A percentile compares a stretch with the other conserved stretches of the same genome.
Evolutionary conservation across 177 flowering plant genomes (phyloP).

Genomic region (Telopea speciosissima): DNA sequence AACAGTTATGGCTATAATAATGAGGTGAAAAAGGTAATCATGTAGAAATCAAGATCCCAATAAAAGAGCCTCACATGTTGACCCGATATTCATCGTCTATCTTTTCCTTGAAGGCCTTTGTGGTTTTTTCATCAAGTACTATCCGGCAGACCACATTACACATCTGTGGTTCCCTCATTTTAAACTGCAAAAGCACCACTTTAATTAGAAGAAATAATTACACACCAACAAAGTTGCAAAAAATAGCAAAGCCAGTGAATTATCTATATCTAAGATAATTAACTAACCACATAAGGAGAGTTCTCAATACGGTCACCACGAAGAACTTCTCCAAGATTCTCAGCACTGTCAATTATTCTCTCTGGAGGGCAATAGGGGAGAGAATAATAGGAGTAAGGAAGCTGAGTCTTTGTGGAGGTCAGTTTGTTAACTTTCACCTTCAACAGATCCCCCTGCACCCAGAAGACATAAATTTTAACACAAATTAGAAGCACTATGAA

Average conservation of each 20-base stretch:
- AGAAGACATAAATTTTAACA: conserved; percentile 1
- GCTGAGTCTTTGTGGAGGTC: conserved; percentile 84
- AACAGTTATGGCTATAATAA: not conserved
- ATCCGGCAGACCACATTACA: conserved; percentile 58
- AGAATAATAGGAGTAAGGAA: conserved; percentile 84
- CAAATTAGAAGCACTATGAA: no score
- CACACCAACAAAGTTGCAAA: not conserved
- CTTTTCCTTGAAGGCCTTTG: conserved; percentile 78
- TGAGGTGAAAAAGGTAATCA: not conserved
- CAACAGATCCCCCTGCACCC: conserved; percentile 59
- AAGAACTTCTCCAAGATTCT: conserved; percentile 93
- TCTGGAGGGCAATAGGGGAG: conserved; percentile 66
- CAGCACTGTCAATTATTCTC: conserved; percentile 67
- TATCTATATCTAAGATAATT: not conserved
- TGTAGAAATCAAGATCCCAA: not conserved
- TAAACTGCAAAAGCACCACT: conserved; percentile 49
- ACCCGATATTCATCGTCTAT: conserved; percentile 86
- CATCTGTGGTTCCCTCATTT: conserved; percentile 77
- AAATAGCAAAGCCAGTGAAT: not conserved
- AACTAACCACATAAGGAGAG: conserved; percentile 68
- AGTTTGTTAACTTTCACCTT: conserved; percentile 87
- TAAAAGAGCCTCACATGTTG: conserved; percentile 56
- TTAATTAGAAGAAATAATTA: conserved; percentile 11
- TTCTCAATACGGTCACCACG: conserved; percentile 97
- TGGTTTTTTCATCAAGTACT: conserved; percentile 53